Conservation (phyloP, 805 yeast species). For the Blastobotrys americana region DNA sequence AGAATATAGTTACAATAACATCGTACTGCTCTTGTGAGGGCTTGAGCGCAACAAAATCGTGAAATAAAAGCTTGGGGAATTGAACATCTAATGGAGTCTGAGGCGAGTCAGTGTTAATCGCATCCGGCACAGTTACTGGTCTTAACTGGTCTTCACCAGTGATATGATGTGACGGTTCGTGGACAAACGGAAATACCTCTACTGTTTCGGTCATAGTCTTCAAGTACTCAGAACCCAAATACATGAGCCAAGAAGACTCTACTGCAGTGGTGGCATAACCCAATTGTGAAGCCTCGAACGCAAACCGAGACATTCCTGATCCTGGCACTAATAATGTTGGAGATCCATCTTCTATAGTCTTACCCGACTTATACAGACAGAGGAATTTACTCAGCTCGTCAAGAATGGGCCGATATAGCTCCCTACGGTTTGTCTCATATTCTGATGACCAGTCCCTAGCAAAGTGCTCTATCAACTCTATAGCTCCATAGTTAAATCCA, state of each 20-base stretch:
- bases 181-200: slow-evolving; percentile 38
- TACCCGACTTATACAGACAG: not conserved
- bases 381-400: slow-evolving; percentile 28
- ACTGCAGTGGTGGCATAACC: slow-evolving; percentile 54
- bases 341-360: slow-evolving; percentile 13
- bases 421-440: slow-evolving; percentile 45
- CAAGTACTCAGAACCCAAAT: slow-evolving; percentile 27
- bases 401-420: slow-evolving; percentile 47
- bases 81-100: not conserved
- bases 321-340: slow-evolving; percentile 60
- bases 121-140: slow-evolving; percentile 27
- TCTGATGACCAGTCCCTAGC: slow-evolving; percentile 67
- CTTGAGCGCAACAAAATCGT: slow-evolving; percentile 58
- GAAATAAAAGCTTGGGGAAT: slow-evolving; percentile 28
- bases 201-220: not conserved
- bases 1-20: slow-evolving; percentile 49
- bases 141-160: slow-evolving; percentile 46
- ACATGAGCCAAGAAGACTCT: slow-evolving; percentile 74
- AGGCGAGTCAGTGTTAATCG: slow-evolving; percentile 13
- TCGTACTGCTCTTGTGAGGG: slow-evolving; percentile 27
- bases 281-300: slow-evolving; percentile 47
- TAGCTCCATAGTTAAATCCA: slow-evolving; percentile 11
- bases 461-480: slow-evolving; percentile 59
- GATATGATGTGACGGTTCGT: slow-evolving; percentile 61
- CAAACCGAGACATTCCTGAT: slow-evolving; percentile 73